These are phyloP conservation scores for Mycena latifolia DNA, from an alignment of 768 basidiomycete species.

Conservation along the genomic window DNA sequence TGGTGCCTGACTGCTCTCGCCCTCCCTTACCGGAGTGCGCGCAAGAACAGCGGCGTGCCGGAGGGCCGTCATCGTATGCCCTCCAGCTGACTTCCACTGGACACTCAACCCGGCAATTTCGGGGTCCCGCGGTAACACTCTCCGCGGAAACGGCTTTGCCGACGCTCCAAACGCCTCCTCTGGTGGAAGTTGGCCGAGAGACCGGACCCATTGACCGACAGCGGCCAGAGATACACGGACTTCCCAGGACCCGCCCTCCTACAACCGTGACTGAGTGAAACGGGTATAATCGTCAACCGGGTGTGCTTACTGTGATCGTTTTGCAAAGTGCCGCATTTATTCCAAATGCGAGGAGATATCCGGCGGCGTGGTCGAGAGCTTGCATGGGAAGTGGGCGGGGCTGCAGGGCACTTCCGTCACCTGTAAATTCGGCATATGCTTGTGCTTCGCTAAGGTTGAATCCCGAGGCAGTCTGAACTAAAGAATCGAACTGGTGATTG, in stretches of 20 bases:
- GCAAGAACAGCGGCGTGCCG: constrained; percentile 60
- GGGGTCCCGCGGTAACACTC: constrained; percentile 44
- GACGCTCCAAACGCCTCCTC: constrained; percentile 52
- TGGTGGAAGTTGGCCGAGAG: constrained; percentile 61
- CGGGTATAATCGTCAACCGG: background rate
- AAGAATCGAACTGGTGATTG: constrained; percentile 68
- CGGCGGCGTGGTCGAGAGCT: constrained; percentile 70
- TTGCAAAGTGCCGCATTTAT: constrained; percentile 67
- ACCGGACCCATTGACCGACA: constrained; percentile 68
- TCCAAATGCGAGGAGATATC: constrained; percentile 70
- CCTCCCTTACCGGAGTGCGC: constrained; percentile 56
- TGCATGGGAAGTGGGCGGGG: constrained; percentile 65
- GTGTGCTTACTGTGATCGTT: constrained; percentile 58
- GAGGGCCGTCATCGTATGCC: constrained; percentile 53
- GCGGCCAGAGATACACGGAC: constrained; percentile 70
- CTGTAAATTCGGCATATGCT: constrained; percentile 53
- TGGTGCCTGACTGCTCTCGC: constrained; percentile 44
- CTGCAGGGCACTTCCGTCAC: constrained; percentile 10
- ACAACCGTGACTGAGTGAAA: constrained; percentile 1
- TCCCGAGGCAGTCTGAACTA: constrained; percentile 73
- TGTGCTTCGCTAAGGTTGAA: constrained; percentile 70
- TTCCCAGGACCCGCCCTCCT: constrained; percentile 75
- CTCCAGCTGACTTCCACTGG: constrained; percentile 42
- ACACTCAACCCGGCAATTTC: constrained; percentile 53
- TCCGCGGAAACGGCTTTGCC: constrained; percentile 54